Evolutionary conservation across 2,329 filamentous ascomycete species (phyloP).

Genomic region (Aspergillus sp.): DNA sequence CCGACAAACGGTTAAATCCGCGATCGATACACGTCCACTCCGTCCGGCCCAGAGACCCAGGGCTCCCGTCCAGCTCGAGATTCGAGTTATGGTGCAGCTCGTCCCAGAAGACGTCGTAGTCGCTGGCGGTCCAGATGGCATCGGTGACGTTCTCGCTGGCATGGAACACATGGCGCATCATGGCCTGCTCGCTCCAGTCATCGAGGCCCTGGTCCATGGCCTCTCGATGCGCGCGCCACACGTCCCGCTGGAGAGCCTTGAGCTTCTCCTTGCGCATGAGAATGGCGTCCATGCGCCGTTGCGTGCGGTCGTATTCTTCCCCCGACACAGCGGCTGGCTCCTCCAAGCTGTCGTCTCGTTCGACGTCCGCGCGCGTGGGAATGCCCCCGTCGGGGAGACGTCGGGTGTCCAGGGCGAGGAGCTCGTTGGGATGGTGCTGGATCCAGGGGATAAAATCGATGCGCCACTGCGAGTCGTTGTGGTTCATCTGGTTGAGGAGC

Average conservation of each 20-base stretch:
- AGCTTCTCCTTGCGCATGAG: conserved; percentile 17
- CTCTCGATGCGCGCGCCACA: conserved; percentile 20
- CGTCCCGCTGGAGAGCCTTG: conserved; percentile 19
- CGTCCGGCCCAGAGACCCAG: conserved; percentile 23
- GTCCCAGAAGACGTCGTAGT: conserved; percentile 36
- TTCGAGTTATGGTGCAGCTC: conserved; percentile 36
- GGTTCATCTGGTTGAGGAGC: conserved; percentile 24
- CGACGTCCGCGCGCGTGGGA: conserved; percentile 23
- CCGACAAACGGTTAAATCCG: conserved; percentile 35
- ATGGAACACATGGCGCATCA: conserved; percentile 33
- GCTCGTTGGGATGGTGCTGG: conserved; percentile 27
- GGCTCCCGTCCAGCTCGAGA: conserved; percentile 29
- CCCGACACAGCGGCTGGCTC: conserved; percentile 14
- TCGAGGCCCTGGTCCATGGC: conserved; percentile 25
- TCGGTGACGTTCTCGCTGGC: conserved; percentile 40
- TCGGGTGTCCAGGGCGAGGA: conserved; percentile 20
- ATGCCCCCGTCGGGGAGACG: conserved; percentile 24
- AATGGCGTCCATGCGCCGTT: conserved; percentile 17
- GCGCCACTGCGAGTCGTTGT: conserved; percentile 17
- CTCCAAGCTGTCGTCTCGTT: conserved; percentile 13
- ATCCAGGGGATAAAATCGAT: conserved; percentile 29
- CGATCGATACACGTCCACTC: conserved; percentile 31
- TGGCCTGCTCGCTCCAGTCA: conserved; percentile 26
- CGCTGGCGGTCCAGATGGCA: conserved; percentile 29
- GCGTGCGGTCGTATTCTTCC: conserved; percentile 11